Percentiles rank a stretch among this genome's conserved stretches.
Evolutionary conservation across 768 basidiomycete genomes (phyloP).

Genomic region (Russula abietina): DNA sequence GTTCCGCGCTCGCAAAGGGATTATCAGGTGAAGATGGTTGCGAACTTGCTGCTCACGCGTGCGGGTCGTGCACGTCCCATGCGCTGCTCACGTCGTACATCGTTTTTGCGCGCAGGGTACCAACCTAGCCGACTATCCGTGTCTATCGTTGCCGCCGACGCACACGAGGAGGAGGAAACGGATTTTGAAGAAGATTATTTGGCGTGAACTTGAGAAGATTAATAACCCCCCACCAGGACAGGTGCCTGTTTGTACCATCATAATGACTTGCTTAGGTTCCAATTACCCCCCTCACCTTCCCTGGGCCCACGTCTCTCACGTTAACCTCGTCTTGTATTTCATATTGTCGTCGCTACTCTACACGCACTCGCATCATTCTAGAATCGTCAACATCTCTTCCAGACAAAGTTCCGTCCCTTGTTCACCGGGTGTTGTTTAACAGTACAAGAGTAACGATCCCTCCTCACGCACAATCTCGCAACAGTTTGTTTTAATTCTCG

Average conservation of each 20-base stretch:
- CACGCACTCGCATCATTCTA: slow-evolving; percentile 12
- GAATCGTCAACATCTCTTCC: not conserved
- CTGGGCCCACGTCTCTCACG: slow-evolving; percentile 1
- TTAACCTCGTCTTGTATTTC: slow-evolving; percentile 18
- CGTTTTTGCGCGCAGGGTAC: slow-evolving; percentile 15
- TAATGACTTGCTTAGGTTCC: slow-evolving; percentile 13
- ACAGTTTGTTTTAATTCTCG: slow-evolving; percentile 7
- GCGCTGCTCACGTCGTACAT: slow-evolving; percentile 17
- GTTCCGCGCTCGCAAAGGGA: slow-evolving; percentile 19
- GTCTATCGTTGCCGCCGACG: slow-evolving; percentile 4
- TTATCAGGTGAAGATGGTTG: slow-evolving; percentile 22
- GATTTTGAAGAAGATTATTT: not conserved
- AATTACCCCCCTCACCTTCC: not conserved
- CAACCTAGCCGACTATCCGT: slow-evolving; percentile 21
- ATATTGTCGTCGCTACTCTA: slow-evolving; percentile 12
- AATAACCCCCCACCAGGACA: slow-evolving; percentile 13
- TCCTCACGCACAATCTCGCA: not conserved
- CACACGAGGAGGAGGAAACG: not conserved
- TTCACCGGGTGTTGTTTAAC: not conserved
- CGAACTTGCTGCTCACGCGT: slow-evolving; percentile 23
- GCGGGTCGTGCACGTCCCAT: slow-evolving; percentile 19
- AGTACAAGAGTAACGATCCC: slow-evolving; percentile 3
- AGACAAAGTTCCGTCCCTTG: not conserved
- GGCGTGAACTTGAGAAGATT: slow-evolving; percentile 1
- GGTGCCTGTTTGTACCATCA: slow-evolving; percentile 20